These are phyloP conservation scores for Phaeolepiota aurea DNA, from an alignment of 768 basidiomycete species.

Conservation along the genomic window DNA sequence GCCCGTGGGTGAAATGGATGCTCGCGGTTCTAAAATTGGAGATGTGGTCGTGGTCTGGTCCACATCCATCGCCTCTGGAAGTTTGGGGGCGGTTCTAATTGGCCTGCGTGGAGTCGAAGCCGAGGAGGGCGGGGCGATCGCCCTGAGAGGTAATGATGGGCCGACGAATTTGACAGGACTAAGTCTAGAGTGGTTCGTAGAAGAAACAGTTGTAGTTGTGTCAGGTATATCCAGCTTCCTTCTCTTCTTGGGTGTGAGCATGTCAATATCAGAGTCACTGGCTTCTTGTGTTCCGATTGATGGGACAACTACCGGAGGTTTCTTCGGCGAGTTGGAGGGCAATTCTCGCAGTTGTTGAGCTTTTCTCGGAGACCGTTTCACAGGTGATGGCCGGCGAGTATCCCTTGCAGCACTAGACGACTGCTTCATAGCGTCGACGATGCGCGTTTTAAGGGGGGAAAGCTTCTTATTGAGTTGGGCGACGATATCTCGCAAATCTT, in stretches of 20 bases:
- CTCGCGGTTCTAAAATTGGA: too few species aligned
- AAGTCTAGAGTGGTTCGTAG: background rate
- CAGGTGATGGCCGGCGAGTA: conserved; percentile 13
- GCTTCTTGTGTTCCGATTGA: conserved; percentile 8
- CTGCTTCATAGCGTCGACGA: conserved; percentile 10
- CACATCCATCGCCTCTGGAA: background rate
- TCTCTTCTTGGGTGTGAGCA: conserved; percentile 28
- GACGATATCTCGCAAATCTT: conserved; percentile 14
- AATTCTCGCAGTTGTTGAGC: conserved; percentile 16
- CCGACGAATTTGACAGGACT: background rate
- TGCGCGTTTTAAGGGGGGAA: conserved; percentile 11
- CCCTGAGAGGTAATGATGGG: background rate
- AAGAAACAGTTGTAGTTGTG: conserved; percentile 5
- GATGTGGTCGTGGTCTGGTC: background rate
- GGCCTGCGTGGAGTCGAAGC: background rate
- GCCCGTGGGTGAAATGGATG: conserved; percentile 2
- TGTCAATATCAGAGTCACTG: conserved; percentile 17
- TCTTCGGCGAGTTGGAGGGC: conserved; percentile 29
- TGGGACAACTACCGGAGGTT: too few species aligned
- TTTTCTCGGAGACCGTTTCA: conserved; percentile 11
- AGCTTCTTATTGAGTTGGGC: conserved; percentile 15
- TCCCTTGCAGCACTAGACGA: conserved; percentile 13
- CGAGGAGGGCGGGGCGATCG: background rate
- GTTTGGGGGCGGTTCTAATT: background rate
- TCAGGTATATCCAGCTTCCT: conserved; percentile 19